Percentiles rank a stretch among this genome's conserved stretches.
Conservation (phyloP, 2,329 filamentous ascomycete species). For the Calonectria pteridis region DNA sequence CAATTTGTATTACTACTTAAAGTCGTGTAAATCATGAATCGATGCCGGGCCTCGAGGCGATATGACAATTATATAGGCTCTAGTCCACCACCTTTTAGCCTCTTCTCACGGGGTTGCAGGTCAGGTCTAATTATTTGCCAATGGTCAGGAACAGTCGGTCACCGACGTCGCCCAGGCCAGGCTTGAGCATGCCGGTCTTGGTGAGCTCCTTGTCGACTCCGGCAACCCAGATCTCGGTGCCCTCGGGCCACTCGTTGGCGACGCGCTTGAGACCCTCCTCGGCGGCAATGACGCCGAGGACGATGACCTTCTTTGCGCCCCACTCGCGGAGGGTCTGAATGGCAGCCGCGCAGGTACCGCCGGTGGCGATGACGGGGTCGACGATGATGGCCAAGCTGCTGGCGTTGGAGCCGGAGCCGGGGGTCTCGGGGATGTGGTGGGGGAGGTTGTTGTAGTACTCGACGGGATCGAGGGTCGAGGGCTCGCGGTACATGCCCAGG, state of each 20-base stretch:
- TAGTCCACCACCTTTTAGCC: background rate
- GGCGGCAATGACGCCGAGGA: slow-evolving; percentile 82
- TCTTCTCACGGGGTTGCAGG: background rate
- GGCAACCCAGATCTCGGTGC: slow-evolving; percentile 84
- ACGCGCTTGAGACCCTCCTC: slow-evolving; percentile 77
- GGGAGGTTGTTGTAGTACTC: slow-evolving; percentile 99
- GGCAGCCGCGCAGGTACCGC: slow-evolving; percentile 88
- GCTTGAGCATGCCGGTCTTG: slow-evolving; percentile 88
- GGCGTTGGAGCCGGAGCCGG: slow-evolving; percentile 51
- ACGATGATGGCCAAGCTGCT: slow-evolving; percentile 81
- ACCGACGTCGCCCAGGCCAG: slow-evolving; percentile 90
- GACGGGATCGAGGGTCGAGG: slow-evolving; percentile 86
- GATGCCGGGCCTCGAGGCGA: slow-evolving; percentile 14
- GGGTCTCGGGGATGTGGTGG: slow-evolving; percentile 67
- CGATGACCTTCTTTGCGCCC: slow-evolving; percentile 86
- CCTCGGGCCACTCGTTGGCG: slow-evolving; percentile 82
- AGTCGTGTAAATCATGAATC: slow-evolving; percentile 20
- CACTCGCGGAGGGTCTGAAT: slow-evolving; percentile 92
- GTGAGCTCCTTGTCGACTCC: slow-evolving; percentile 82
- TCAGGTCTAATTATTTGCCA: slow-evolving; percentile 84
- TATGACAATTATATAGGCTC: slow-evolving; percentile 27
- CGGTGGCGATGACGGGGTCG: slow-evolving; percentile 94
- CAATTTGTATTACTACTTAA: slow-evolving; percentile 35
- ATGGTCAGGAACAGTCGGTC: slow-evolving; percentile 91
- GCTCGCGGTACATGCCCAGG: slow-evolving; percentile 94